Evolutionary conservation across 2,329 filamentous ascomycete genomes (phyloP), one percentile per base, ranked within the genome.

Genomic region (Arthrobotrys megalospora): DNA sequence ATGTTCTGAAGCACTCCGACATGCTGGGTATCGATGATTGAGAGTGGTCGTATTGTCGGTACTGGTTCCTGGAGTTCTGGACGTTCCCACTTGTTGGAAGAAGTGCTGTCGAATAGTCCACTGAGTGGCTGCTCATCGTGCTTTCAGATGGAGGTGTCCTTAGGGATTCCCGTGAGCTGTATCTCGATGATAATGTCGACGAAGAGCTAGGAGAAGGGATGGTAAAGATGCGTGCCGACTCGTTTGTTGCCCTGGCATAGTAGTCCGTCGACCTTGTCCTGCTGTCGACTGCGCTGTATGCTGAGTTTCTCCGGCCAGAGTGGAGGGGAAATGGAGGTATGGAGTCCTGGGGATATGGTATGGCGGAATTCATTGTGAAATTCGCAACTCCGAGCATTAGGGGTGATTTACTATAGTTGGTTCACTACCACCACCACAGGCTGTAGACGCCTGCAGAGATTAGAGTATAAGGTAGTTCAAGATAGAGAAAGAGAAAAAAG

Each of bases 341-440:
- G 50, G 48, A 65, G 60, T 77, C 73, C 28, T 76, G 65, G 24
- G 73, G 73, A 28, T 77, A 77, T 21, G 73, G 50, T 66, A 77
- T 66, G 36, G 73, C 24, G 32, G 73, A 77, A 48, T 77, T 77
- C 73, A 77, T 77, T 55, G 65, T 77, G 66, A 62, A 45, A 16
- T 67, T 38, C 8, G 72, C 58, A 28, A 77, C 65, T 14, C 73
- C 66, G 43, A 77, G 60, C 73, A 77, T 77, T 34, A 66, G 64
- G 32, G 11, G 7, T 21, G 12, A 6, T 32, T 43, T 45, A 19
- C 21, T 32, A 28, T 62, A 63, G 34, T 70, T 64, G 19, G 14
- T 5, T 34, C 45, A 41, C 69, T 66, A 41, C 50, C 50, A 60
- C 28, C 66, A 41, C 53, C 66, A 11, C 11, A 58, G 60, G 60